Percentiles rank a stretch among this genome's conserved stretches.
Conservation (phyloP, 1,284 basidiomycete genomes). For the Heterobasidion irregulare region DNA sequence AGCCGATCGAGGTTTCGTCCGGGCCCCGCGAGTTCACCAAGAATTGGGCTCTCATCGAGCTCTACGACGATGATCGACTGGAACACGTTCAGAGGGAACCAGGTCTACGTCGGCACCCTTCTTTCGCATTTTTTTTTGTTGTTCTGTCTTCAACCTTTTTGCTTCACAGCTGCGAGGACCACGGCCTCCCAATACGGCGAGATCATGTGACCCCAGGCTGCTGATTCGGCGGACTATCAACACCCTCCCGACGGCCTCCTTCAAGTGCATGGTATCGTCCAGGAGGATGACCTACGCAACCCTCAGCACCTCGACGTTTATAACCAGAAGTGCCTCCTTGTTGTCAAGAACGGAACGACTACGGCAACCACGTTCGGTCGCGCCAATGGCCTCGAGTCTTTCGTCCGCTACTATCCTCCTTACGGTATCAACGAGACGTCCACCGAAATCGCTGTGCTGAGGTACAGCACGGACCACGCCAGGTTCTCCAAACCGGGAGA, state of each 20-base stretch:
- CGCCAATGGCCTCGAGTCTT: slow-evolving; percentile 19
- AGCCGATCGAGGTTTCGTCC: too few species aligned
- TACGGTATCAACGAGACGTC: slow-evolving; percentile 11
- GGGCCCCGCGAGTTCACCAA: too few species aligned
- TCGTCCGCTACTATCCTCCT: slow-evolving; percentile 14
- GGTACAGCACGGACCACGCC: slow-evolving; percentile 13
- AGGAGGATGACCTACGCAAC: slow-evolving; percentile 15
- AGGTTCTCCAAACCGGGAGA: slow-evolving; percentile 19
- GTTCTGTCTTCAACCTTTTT: too few species aligned
- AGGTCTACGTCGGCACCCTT: too few species aligned
- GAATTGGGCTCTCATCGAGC: too few species aligned
- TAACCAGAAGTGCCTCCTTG: slow-evolving; percentile 15
- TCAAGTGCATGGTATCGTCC: slow-evolving; percentile 15
- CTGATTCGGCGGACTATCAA: slow-evolving; percentile 13
- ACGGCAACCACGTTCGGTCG: slow-evolving; percentile 22
- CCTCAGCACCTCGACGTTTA: slow-evolving; percentile 18
- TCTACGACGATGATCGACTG: too few species aligned
- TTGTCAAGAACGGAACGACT: slow-evolving; percentile 20
- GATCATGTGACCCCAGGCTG: slow-evolving; percentile 20
- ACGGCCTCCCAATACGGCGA: slow-evolving; percentile 13
- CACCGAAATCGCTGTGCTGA: slow-evolving; percentile 14
- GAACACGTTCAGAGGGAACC: too few species aligned
- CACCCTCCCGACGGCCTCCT: slow-evolving; percentile 22
- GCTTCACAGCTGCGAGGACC: too few species aligned
- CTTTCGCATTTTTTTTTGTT: too few species aligned